Conservation (phyloP, 345 rosid species). For the Citrus cavaleriei region DNA sequence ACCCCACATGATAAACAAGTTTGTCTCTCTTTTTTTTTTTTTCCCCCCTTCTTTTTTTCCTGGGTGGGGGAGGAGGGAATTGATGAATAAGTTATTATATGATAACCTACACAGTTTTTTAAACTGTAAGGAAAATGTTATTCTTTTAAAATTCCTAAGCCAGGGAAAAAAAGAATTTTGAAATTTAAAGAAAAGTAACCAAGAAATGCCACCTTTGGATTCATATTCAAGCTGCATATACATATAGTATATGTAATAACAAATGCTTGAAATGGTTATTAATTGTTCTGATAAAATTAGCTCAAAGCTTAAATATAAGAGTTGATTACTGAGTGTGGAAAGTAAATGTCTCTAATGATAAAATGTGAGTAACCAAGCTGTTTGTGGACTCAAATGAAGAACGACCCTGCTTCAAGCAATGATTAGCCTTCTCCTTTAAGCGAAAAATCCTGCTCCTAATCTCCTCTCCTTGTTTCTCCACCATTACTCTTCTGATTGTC, state of each 20-base stretch:
- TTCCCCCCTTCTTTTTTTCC: too few relatives aligned
- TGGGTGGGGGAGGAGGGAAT: too few relatives aligned
- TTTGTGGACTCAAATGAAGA: slow-evolving; percentile 16
- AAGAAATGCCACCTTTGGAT: neutral
- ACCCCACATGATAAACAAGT: neutral
- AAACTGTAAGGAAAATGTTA: neutral
- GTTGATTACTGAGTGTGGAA: neutral
- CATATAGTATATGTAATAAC: neutral
- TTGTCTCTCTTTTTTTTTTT: neutral
- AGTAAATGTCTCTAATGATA: slow-evolving; percentile 9
- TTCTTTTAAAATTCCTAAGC: neutral
- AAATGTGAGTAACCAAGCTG: slow-evolving; percentile 22
- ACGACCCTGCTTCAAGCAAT: slow-evolving; percentile 16
- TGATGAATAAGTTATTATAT: neutral
- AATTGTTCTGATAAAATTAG: neutral
- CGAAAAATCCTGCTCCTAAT: slow-evolving; percentile 17
- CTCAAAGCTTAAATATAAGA: neutral
- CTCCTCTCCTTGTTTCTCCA: slow-evolving; percentile 25
- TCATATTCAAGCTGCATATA: neutral
- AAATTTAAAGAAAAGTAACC: neutral
- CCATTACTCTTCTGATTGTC: slow-evolving; percentile 15
- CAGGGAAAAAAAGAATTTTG: neutral
- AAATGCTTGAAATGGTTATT: neutral
- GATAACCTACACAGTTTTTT: neutral
- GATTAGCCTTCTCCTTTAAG: slow-evolving; percentile 18